Evolutionary conservation across 106 monocot species (phyloP).

Genomic region (Cymbidium sinense): DNA sequence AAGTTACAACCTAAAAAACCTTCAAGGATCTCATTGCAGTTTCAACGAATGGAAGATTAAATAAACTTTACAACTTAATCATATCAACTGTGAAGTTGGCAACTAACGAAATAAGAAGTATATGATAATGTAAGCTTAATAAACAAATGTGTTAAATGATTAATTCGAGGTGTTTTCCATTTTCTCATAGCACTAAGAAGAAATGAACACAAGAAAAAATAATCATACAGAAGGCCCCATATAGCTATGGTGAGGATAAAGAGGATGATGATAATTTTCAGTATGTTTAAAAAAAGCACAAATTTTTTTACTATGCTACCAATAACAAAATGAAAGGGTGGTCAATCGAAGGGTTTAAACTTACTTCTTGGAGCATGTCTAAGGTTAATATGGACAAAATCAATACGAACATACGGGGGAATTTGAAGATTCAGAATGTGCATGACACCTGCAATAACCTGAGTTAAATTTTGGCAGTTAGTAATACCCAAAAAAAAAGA

Average conservation of each 20-base stretch:
- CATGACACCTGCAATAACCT: conserved; percentile 91
- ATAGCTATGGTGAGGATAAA: background rate
- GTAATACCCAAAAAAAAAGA: no score
- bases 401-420: conserved; percentile 90
- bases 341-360: conserved; percentile 8
- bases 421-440: conserved; percentile 57
- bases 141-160: background rate
- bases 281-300: background rate
- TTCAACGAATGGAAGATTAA: background rate
- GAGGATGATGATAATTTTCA: background rate
- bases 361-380: conserved; percentile 68
- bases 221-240: background rate
- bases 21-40: background rate
- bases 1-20: background rate
- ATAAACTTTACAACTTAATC: background rate
- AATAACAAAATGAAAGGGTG: background rate
- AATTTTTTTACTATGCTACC: background rate
- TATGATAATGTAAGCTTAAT: background rate
- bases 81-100: background rate
- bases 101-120: no score
- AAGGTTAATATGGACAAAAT: conserved; percentile 66
- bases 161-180: background rate
- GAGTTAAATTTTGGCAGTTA: conserved; percentile 13
- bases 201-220: background rate
- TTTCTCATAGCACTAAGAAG: background rate